phyloP scores from a whole-genome alignment of 2,329 filamentous ascomycete genomes.

The Cytospora mali region DNA sequence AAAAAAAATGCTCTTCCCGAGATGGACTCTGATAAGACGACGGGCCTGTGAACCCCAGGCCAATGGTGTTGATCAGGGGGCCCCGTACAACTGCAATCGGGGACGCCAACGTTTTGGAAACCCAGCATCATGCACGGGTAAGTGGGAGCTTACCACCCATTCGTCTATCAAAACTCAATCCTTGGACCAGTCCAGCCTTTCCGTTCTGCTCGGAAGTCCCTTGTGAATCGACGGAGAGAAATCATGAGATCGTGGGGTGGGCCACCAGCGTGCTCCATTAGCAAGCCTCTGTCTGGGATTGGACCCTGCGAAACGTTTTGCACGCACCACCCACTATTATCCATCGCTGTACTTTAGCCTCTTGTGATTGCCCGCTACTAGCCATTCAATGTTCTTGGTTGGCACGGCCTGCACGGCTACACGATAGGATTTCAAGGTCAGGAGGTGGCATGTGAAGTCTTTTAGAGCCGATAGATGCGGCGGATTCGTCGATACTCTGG shows the following conservation, averaged over 20 bases:
- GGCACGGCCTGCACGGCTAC: too few species aligned
- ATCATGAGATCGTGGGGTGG: slow-evolving; percentile 18
- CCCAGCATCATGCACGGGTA: slow-evolving; percentile 7
- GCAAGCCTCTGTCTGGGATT: slow-evolving; percentile 19
- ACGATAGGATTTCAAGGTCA: neutral
- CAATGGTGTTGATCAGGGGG: slow-evolving; percentile 19
- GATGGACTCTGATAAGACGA: slow-evolving; percentile 25
- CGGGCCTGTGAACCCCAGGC: slow-evolving; percentile 12
- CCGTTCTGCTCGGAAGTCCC: slow-evolving; percentile 7
- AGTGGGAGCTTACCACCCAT: slow-evolving; percentile 23
- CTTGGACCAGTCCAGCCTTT: slow-evolving; percentile 15
- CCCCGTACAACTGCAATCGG: slow-evolving; percentile 9
- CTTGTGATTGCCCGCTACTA: too few species aligned
- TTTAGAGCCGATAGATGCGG: slow-evolving; percentile 23
- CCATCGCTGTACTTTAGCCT: too few species aligned
- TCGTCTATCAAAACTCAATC: slow-evolving; percentile 3
- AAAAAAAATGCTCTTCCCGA: slow-evolving; percentile 18
- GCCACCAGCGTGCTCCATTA: slow-evolving; percentile 15
- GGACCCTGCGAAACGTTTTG: slow-evolving; percentile 5
- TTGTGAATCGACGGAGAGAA: neutral
- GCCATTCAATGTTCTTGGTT: neutral
- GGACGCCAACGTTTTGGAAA: slow-evolving; percentile 17
- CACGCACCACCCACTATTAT: neutral
- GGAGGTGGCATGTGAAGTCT: slow-evolving; percentile 19
- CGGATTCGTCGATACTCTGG: slow-evolving; percentile 14